Percentiles rank a stretch among this genome's conserved stretches.
These are phyloP conservation scores for Gloeopeniophorella convolvens DNA, from an alignment of 768 basidiomycete genomes.

Conservation along the genomic window DNA sequence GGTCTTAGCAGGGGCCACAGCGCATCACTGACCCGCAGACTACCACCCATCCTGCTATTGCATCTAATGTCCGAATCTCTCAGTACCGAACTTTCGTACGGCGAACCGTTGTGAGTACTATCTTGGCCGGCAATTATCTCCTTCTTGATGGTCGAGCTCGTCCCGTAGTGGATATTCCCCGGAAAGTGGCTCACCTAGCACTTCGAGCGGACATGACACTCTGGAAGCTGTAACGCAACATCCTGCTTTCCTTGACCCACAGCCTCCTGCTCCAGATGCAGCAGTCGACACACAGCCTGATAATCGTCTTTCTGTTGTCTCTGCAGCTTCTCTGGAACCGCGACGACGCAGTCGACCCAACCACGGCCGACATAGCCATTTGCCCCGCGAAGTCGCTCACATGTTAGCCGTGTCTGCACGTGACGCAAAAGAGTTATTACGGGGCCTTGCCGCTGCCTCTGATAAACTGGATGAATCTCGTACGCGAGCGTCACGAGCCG, in stretches of 20 bases:
- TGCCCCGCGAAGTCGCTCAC: slow-evolving; percentile 18
- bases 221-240: neutral
- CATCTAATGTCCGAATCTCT: slow-evolving; percentile 10
- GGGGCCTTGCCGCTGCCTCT: slow-evolving; percentile 25
- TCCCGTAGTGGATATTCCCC: neutral
- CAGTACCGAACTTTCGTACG: slow-evolving; percentile 10
- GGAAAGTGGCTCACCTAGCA: neutral
- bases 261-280: neutral
- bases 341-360: slow-evolving; percentile 17
- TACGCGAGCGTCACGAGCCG: slow-evolving; percentile 38
- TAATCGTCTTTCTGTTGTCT: slow-evolving; percentile 15
- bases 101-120: slow-evolving; percentile 8
- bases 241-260: neutral
- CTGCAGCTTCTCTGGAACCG: slow-evolving; percentile 17
- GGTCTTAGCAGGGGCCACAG: too few relatives aligned
- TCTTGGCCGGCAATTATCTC: neutral
- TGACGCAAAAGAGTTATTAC: slow-evolving; percentile 25
- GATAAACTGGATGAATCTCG: slow-evolving; percentile 36
- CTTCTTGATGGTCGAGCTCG: slow-evolving; percentile 8
- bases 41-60: neutral
- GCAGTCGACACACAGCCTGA: slow-evolving; percentile 1
- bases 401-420: slow-evolving; percentile 18
- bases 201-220: neutral
- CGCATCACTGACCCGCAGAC: neutral
- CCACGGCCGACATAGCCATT: slow-evolving; percentile 8